Conservation (phyloP, 257 asterid genomes). For the Jaltomata sinuosa region DNA sequence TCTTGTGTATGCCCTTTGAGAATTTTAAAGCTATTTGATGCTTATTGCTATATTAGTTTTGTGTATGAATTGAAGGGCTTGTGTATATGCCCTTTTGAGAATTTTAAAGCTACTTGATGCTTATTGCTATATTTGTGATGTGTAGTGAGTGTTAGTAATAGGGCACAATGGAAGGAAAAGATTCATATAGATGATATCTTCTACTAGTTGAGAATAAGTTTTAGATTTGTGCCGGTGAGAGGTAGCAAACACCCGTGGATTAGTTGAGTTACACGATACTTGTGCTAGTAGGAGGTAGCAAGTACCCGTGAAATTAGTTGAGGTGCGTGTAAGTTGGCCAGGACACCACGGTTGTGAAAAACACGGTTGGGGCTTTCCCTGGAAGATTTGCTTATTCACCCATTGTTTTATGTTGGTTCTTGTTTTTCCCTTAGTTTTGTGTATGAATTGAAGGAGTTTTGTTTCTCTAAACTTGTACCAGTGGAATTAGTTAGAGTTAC, state of each 20-base stretch:
- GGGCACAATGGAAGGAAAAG: neutral
- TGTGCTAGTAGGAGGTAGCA: neutral
- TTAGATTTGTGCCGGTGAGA: neutral
- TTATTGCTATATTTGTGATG: neutral
- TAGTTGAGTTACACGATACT: neutral
- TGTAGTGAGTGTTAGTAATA: neutral
- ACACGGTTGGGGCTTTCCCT: neutral
- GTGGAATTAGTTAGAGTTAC: too few species aligned
- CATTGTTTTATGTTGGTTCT: neutral
- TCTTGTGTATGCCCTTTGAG: neutral
- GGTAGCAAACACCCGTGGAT: too few species aligned
- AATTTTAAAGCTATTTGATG: neutral
- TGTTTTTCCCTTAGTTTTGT: neutral
- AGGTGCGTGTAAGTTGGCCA: neutral
- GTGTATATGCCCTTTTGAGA: too few species aligned
- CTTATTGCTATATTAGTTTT: neutral
- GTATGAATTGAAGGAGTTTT: neutral
- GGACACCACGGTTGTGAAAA: neutral
- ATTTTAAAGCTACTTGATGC: neutral
- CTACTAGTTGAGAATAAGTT: neutral
- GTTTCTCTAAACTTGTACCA: neutral
- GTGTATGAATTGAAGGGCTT: too few species aligned
- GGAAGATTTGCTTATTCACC: neutral
- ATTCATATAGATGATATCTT: neutral
- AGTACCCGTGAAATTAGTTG: neutral